phyloP scores from a whole-genome alignment of 805 yeast species.

The Ogataea pini region DNA sequence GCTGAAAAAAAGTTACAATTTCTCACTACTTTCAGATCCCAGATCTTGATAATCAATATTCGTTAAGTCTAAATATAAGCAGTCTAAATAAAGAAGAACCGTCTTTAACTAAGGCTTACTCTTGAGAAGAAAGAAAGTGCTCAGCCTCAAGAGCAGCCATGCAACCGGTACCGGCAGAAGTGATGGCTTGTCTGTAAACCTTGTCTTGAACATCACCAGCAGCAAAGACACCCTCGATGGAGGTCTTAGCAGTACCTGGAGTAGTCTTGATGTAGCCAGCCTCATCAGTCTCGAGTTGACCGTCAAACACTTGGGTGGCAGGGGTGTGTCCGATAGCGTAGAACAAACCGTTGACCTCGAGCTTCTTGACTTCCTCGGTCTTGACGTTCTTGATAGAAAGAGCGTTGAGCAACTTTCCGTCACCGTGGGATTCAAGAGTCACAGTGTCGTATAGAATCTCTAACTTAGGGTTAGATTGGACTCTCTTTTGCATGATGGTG shows the following conservation, averaged over 20 bases:
- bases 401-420: slow-evolving; percentile 75
- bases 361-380: slow-evolving; percentile 66
- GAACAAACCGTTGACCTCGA: slow-evolving; percentile 87
- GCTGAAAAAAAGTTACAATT: too few species aligned
- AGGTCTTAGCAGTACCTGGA: slow-evolving; percentile 87
- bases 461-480: slow-evolving; percentile 76
- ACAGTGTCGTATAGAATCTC: slow-evolving; percentile 88
- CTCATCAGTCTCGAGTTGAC: slow-evolving; percentile 81
- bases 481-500: slow-evolving; percentile 95
- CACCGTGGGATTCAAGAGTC: slow-evolving; percentile 87
- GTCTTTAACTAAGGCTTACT: slow-evolving; percentile 27
- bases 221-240: slow-evolving; percentile 90
- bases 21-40: too few species aligned
- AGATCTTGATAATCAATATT: not conserved
- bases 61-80: not conserved
- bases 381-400: slow-evolving; percentile 69
- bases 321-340: slow-evolving; percentile 98
- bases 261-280: slow-evolving; percentile 85
- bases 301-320: slow-evolving; percentile 79
- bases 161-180: slow-evolving; percentile 99
- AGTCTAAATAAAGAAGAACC: not conserved
- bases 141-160: slow-evolving; percentile 98
- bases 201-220: slow-evolving; percentile 99
- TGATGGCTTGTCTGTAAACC: slow-evolving; percentile 96
- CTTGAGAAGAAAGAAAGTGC: slow-evolving; percentile 62